Conservation (phyloP, 768 basidiomycete genomes). For the Boletus rex-veris region DNA sequence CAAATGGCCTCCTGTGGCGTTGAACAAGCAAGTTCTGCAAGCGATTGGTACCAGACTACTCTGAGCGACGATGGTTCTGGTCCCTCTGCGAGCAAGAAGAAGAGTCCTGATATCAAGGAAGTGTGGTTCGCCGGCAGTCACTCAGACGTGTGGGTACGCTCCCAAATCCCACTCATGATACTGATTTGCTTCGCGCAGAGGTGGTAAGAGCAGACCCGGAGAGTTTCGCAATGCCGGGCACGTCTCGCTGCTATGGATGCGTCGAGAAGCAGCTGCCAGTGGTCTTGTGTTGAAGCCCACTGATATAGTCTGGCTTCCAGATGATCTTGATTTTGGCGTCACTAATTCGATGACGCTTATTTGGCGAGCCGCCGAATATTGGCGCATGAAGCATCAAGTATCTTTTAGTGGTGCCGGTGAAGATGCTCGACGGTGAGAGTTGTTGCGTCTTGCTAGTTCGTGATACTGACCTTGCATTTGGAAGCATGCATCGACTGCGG, state of each 20-base stretch:
- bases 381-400: slow-evolving; percentile 24
- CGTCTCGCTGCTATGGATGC: slow-evolving; percentile 33
- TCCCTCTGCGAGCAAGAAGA: neutral
- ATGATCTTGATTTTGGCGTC: slow-evolving; percentile 22
- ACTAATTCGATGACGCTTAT: slow-evolving; percentile 16
- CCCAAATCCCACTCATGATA: too few species aligned
- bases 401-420: slow-evolving; percentile 18
- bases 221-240: slow-evolving; percentile 20
- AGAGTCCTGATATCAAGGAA: slow-evolving; percentile 40
- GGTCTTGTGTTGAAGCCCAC: slow-evolving; percentile 28
- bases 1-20: neutral
- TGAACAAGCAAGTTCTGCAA: neutral
- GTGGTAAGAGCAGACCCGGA: slow-evolving; percentile 23
- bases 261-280: slow-evolving; percentile 23
- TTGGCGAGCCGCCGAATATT: slow-evolving; percentile 17
- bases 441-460: neutral
- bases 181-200: slow-evolving; percentile 9
- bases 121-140: slow-evolving; percentile 63
- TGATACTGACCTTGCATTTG: neutral
- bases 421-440: slow-evolving; percentile 13
- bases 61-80: neutral
- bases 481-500: slow-evolving; percentile 14
- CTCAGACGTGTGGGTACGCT: slow-evolving; percentile 29
- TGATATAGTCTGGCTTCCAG: slow-evolving; percentile 27
- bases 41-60: neutral